A percentile compares a stretch with the other conserved stretches of the same genome.
Evolutionary conservation across 202 grass and related monocot genomes (phyloP).

Genomic region (Brachypodium distachyon): DNA sequence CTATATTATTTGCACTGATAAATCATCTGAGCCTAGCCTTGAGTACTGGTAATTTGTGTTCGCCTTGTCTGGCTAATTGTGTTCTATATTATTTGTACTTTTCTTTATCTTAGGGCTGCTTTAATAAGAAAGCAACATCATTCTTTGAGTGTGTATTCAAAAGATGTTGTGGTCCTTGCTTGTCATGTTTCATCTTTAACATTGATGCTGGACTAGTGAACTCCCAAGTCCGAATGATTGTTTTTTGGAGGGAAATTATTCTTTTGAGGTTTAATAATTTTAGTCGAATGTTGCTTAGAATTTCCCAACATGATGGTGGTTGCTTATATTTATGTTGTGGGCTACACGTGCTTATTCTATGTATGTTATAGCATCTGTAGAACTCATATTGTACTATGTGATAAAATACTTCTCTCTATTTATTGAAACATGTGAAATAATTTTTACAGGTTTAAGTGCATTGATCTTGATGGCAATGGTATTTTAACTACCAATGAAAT

Average conservation of each 20-base stretch:
- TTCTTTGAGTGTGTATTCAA: background rate
- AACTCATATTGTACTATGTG: background rate
- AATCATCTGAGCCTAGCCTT: constrained; percentile 96
- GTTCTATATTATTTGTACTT: constrained; percentile 14
- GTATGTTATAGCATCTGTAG: background rate
- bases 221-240: background rate
- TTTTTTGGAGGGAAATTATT: background rate
- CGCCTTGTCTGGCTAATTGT: background rate
- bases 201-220: background rate
- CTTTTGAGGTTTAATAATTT: too few relatives aligned
- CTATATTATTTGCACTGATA: constrained; percentile 34
- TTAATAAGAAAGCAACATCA: background rate
- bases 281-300: background rate
- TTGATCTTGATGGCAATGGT: constrained; percentile 98
- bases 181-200: background rate
- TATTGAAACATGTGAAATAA: constrained; percentile 22
- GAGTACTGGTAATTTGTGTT: constrained; percentile 85
- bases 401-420: background rate
- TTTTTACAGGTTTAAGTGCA: constrained; percentile 90
- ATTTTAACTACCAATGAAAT: constrained; percentile 86
- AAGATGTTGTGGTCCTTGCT: background rate
- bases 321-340: background rate
- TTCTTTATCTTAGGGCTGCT: background rate
- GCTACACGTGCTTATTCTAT: background rate
- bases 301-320: background rate